These are phyloP conservation scores for Blastocrithidia nonstop DNA, from an alignment of 208 protist species.

Conservation along the genomic window DNA sequence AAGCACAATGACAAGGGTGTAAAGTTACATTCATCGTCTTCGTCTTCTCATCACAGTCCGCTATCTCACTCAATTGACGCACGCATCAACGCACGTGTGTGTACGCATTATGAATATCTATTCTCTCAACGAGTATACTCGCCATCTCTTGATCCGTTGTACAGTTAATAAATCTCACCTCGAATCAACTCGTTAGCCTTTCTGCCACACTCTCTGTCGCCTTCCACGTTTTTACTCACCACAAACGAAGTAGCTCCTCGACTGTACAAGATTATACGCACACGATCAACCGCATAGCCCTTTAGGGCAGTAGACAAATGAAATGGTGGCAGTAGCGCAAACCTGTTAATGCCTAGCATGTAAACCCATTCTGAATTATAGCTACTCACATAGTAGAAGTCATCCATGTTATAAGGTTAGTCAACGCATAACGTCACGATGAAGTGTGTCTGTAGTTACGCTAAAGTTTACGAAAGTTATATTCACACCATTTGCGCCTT, in stretches of 20 bases:
- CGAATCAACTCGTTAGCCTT: slow-evolving; percentile 61
- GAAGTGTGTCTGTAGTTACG: slow-evolving; percentile 57
- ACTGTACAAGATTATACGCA: slow-evolving; percentile 64
- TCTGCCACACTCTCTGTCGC: slow-evolving; percentile 20
- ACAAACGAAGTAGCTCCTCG: slow-evolving; percentile 80
- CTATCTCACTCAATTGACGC: too few species aligned
- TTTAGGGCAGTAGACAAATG: slow-evolving; percentile 58
- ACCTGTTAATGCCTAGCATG: too few species aligned
- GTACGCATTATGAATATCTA: background rate
- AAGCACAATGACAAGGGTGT: too few species aligned
- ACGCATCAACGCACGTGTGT: background rate
- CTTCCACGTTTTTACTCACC: slow-evolving; percentile 50
- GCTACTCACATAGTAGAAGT: slow-evolving; percentile 28
- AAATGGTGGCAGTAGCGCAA: too few species aligned
- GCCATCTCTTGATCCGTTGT: slow-evolving; percentile 60
- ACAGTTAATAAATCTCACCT: slow-evolving; percentile 67
- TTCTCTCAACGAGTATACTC: background rate
- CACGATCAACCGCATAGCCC: slow-evolving; percentile 33
- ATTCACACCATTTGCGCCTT: slow-evolving; percentile 69
- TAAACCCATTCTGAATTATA: too few species aligned
- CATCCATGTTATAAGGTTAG: slow-evolving; percentile 11
- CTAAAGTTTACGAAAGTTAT: slow-evolving; percentile 72
- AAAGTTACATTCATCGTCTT: too few species aligned
- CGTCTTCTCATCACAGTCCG: too few species aligned
- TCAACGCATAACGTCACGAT: slow-evolving; percentile 31